These are phyloP conservation scores for Solanum bulbocastanum DNA, from an alignment of 257 asterid genomes.

Conservation along the genomic window DNA sequence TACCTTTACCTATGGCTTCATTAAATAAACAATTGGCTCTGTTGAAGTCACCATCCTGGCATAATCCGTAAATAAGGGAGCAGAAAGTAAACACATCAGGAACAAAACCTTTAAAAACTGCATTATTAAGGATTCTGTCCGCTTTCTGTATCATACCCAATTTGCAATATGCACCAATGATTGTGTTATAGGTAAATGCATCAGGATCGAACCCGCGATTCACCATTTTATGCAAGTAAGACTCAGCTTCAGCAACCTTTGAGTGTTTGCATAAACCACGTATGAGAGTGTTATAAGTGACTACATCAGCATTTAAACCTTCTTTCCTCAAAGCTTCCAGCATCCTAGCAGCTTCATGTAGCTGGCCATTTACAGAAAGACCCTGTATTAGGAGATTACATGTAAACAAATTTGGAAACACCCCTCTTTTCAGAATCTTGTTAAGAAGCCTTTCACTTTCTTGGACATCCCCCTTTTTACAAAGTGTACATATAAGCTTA, in stretches of 20 bases:
- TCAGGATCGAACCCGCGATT: slow-evolving; percentile 66
- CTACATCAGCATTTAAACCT: slow-evolving; percentile 64
- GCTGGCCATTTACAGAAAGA: slow-evolving; percentile 57
- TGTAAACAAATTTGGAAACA: slow-evolving; percentile 66
- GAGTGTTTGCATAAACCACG: slow-evolving; percentile 79
- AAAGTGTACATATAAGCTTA: slow-evolving; percentile 59
- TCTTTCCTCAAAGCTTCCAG: slow-evolving; percentile 29
- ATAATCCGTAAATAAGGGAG: slow-evolving; percentile 61
- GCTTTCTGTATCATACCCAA: slow-evolving; percentile 55
- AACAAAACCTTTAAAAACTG: slow-evolving; percentile 61
- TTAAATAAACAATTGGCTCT: slow-evolving; percentile 47
- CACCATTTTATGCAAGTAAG: slow-evolving; percentile 66
- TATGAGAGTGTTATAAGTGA: slow-evolving; percentile 75
- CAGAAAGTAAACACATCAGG: slow-evolving; percentile 79
- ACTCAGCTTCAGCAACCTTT: slow-evolving; percentile 66
- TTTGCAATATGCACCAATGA: slow-evolving; percentile 77
- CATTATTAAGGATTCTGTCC: slow-evolving; percentile 50
- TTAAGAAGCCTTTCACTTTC: slow-evolving; percentile 66
- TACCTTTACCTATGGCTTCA: slow-evolving; percentile 48
- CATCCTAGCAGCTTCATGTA: slow-evolving; percentile 56
- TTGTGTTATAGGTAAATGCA: slow-evolving; percentile 70
- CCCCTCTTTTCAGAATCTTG: slow-evolving; percentile 74
- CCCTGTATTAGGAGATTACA: slow-evolving; percentile 77
- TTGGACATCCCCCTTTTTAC: slow-evolving; percentile 62
- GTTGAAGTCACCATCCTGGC: slow-evolving; percentile 59